Base-by-base conservation (phyloP, 139 green algal genomes). In the Penium margaritaceum region DNA sequence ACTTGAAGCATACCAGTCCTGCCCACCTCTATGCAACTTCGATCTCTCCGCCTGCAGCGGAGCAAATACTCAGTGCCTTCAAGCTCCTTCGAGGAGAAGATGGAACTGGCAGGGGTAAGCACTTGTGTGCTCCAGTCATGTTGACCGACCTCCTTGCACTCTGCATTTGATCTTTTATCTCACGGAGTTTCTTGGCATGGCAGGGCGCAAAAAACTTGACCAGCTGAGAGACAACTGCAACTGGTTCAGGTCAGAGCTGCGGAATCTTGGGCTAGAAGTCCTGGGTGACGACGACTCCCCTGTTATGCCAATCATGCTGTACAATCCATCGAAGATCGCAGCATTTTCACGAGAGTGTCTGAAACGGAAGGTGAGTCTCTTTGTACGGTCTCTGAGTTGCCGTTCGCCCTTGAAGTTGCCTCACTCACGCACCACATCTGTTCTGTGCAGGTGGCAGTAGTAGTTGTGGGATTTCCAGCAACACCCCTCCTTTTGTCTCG, bases 231-330 rank as follows among this genome's bases (percentile, higher is more conserved):
- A 91, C 74, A 98, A 97, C 76, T 73, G 85, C 37, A 96, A 97
- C 86, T 98, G 92, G 84, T 90, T 98, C 64, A 86, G 93, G 35
- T 51, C 37, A 47, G 68, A 85, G 62, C 84, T 98, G 46, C 64
- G 88, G 58, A 62, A 84, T 1, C 83, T 94, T 67, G 94, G 94
- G 19, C 85, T 90, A 53, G 86, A 95, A 53, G 91, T 97, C 67
- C 87, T 98, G 53, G 94, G 94, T 27, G 87, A 95, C 66, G 89
- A 87, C 80, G 89, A 96, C 87, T 97, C 90, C 0, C 94, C 95
- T 3, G 88, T 99, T 46, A 95, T 98, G 85, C 95, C 95, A 55
- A 76, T 99, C 78, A 99, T 99, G 95, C 77, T 97, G 19, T 98
- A 95, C 85, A 83, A 92, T 58, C 86, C 89, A 15, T 87, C 76